These are phyloP conservation scores for Ophiosphaerella herpotricha DNA, from an alignment of 2,329 filamentous ascomycete genomes.

Conservation along the genomic window DNA sequence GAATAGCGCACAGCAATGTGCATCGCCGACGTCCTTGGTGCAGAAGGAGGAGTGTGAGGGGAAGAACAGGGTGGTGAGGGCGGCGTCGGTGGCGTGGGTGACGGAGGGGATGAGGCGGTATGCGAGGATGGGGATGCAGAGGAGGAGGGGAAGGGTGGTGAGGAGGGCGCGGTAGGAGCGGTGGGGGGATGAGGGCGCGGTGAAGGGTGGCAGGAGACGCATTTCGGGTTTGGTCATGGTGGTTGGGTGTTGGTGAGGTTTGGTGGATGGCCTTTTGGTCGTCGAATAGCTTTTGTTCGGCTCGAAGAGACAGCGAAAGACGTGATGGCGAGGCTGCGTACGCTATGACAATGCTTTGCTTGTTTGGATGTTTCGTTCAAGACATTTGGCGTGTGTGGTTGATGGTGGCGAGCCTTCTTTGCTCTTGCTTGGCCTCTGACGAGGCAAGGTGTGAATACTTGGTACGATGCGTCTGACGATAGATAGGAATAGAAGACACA, in stretches of 20 bases:
- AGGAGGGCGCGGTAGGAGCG: conserved; percentile 1
- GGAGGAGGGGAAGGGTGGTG: conserved; percentile 14
- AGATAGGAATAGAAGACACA: background rate
- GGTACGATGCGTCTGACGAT: too few relatives aligned
- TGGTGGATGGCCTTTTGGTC: too few relatives aligned
- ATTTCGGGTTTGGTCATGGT: conserved; percentile 1
- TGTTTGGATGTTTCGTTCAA: background rate
- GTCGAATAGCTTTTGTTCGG: background rate
- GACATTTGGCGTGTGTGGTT: too few relatives aligned
- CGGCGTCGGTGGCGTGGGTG: conserved; percentile 9
- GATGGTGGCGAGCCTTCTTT: background rate
- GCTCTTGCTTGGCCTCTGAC: background rate
- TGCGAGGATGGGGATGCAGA: conserved; percentile 24
- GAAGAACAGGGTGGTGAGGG: conserved; percentile 5
- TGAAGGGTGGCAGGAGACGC: background rate
- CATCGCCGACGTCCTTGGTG: conserved; percentile 28
- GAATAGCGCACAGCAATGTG: conserved; percentile 30
- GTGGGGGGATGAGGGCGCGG: background rate
- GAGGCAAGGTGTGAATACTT: too few relatives aligned
- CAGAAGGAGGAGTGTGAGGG: conserved; percentile 14
- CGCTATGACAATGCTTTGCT: background rate
- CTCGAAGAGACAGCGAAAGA: background rate
- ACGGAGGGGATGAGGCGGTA: conserved; percentile 24
- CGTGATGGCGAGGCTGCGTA: background rate
- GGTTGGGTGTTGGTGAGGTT: background rate